Percentiles rank a stretch among this genome's conserved stretches.
Evolutionary conservation across 768 basidiomycete genomes (phyloP).

Genomic region (Cystofilobasidium macerans): DNA sequence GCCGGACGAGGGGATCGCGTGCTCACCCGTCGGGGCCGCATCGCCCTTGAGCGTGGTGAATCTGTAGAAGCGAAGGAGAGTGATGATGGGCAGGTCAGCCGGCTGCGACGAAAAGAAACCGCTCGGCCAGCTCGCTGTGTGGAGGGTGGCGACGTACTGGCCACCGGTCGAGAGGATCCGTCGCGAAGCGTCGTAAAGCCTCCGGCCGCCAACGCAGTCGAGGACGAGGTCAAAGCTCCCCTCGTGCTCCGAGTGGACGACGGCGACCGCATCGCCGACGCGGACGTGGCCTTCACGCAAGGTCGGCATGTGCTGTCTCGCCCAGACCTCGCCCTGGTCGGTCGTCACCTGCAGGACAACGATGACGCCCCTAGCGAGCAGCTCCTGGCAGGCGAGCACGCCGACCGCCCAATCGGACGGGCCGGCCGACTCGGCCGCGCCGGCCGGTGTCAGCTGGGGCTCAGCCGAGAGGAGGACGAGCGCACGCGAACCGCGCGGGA

Average conservation of each 20-base stretch:
- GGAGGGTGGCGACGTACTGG: constrained; percentile 7
- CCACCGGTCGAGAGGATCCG: constrained; percentile 31
- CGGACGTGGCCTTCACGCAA: constrained; percentile 15
- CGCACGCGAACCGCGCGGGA: constrained; percentile 28
- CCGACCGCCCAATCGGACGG: constrained; percentile 30
- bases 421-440: neutral
- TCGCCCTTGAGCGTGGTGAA: constrained; percentile 24
- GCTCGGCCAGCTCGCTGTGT: too few relatives aligned
- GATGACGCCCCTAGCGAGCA: constrained; percentile 17
- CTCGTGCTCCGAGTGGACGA: constrained; percentile 30
- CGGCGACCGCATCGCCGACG: constrained; percentile 30
- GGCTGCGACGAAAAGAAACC: too few relatives aligned
- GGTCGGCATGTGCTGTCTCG: constrained; percentile 2
- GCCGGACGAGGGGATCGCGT: constrained; percentile 12
- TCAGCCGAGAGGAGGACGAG: constrained; percentile 25
- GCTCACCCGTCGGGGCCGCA: constrained; percentile 13
- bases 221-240: constrained; percentile 32
- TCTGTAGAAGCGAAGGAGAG: constrained; percentile 6
- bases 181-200: constrained; percentile 32
- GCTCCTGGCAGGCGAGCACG: constrained; percentile 25
- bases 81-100: neutral
- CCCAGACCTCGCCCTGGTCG: constrained; percentile 18
- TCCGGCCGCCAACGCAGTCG: constrained; percentile 31
- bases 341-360: constrained; percentile 15
- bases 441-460: constrained; percentile 22